Evolutionary conservation across 495 filamentous ascomycete species (phyloP).

Genomic region (Cairneyella variabilis): DNA sequence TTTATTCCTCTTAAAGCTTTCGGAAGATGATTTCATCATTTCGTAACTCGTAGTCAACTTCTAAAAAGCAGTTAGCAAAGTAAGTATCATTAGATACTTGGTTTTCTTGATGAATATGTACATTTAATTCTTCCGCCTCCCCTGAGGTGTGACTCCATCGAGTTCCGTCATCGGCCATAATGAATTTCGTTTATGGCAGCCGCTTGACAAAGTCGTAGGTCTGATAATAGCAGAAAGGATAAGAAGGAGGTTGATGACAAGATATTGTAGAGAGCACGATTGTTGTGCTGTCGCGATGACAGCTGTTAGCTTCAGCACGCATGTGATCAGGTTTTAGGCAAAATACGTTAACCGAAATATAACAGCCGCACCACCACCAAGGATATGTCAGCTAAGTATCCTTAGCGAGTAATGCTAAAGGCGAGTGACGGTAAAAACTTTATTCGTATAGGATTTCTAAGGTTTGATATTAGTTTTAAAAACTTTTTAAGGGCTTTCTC

Average conservation of each 20-base stretch:
- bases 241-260: conserved; percentile 10
- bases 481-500: no score
- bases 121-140: conserved; percentile 11
- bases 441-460: no score
- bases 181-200: conserved; percentile 1
- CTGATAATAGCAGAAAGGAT: conserved; percentile 9
- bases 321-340: neutral
- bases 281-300: neutral
- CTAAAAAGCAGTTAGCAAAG: conserved; percentile 11
- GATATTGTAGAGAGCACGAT: conserved; percentile 2
- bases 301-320: neutral
- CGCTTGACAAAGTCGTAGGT: conserved; percentile 5
- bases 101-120: conserved; percentile 6
- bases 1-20: conserved; percentile 4
- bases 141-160: conserved; percentile 8
- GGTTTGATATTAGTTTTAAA: no score
- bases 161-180: conserved; percentile 5
- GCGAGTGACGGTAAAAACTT: no score
- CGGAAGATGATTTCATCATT: neutral
- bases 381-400: neutral
- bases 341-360: neutral
- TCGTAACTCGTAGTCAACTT: conserved; percentile 11
- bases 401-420: no score
- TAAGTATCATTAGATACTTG: conserved; percentile 9
- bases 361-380: neutral